Conservation (phyloP, 2,329 filamentous ascomycete species). For the Fusarium chaquense region DNA sequence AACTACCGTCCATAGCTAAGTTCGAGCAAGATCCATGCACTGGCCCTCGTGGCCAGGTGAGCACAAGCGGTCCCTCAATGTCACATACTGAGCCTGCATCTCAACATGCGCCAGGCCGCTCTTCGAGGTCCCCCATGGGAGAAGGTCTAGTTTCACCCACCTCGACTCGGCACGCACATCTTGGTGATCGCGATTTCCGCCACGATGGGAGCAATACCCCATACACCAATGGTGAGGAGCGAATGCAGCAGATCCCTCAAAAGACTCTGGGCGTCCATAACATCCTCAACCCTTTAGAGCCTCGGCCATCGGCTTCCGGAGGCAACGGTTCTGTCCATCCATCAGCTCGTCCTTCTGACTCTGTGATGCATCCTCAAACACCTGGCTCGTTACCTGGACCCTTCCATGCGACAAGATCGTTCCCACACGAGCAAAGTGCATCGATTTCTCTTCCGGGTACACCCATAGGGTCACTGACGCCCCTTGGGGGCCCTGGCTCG, state of each 20-base stretch:
- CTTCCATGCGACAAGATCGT: conserved; percentile 42
- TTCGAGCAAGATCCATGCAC: conserved; percentile 66
- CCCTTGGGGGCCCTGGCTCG: conserved; percentile 49
- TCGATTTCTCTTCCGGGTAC: conserved; percentile 53
- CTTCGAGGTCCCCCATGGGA: conserved; percentile 59
- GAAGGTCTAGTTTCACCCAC: conserved; percentile 48
- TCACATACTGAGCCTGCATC: conserved; percentile 70
- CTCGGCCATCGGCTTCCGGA: conserved; percentile 39
- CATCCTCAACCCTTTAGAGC: conserved; percentile 55
- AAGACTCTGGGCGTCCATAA: conserved; percentile 54
- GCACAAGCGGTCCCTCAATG: conserved; percentile 72
- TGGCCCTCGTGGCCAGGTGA: conserved; percentile 62
- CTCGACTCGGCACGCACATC: conserved; percentile 40
- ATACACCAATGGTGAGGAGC: conserved; percentile 41
- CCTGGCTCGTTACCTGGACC: conserved; percentile 38
- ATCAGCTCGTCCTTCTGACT: conserved; percentile 37
- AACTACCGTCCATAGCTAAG: conserved; percentile 37
- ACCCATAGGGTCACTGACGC: conserved; percentile 47
- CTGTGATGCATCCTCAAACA: conserved; percentile 32
- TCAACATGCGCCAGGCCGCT: conserved; percentile 66
- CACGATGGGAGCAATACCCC: conserved; percentile 41
- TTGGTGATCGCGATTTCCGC: conserved; percentile 41
- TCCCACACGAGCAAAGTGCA: conserved; percentile 46
- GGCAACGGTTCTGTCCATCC: conserved; percentile 23
- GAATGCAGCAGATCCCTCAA: conserved; percentile 43